These are phyloP conservation scores for Tetrapisispora fleetii DNA, from an alignment of 805 yeast species.

Conservation along the genomic window DNA sequence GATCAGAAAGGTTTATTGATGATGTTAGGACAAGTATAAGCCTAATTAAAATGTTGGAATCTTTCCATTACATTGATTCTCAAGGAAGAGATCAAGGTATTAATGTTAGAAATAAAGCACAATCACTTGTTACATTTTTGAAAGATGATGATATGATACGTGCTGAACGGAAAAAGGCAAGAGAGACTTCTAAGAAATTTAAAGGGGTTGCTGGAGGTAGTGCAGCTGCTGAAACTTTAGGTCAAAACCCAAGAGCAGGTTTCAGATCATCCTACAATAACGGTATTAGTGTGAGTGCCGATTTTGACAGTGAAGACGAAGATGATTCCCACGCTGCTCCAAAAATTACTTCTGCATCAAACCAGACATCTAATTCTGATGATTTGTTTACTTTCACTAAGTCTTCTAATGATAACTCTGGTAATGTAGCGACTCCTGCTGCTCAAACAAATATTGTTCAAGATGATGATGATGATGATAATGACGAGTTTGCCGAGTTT, in stretches of 20 bases:
- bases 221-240: slow-evolving; percentile 22
- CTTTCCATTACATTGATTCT: slow-evolving; percentile 88
- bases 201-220: slow-evolving; percentile 67
- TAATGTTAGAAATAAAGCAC: slow-evolving; percentile 86
- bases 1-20: slow-evolving; percentile 90
- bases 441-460: slow-evolving; percentile 2
- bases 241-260: slow-evolving; percentile 24
- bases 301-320: slow-evolving; percentile 39
- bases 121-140: slow-evolving; percentile 58
- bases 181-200: slow-evolving; percentile 73
- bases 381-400: slow-evolving; percentile 1
- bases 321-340: slow-evolving; percentile 59
- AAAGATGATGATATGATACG: slow-evolving; percentile 71
- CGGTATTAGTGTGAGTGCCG: slow-evolving; percentile 30
- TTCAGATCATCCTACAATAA: slow-evolving; percentile 13
- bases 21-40: slow-evolving; percentile 80
- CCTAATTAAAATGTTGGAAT: slow-evolving; percentile 75
- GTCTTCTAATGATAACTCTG: neutral
- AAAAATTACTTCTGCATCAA: slow-evolving; percentile 50
- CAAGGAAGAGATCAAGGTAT: slow-evolving; percentile 95
- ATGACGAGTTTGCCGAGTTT: slow-evolving; percentile 75
- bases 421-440: slow-evolving; percentile 30
- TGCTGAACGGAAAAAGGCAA: slow-evolving; percentile 82
- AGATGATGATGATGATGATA: slow-evolving; percentile 40
- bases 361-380: slow-evolving; percentile 14